These are phyloP conservation scores for Clavispora vitiphila DNA, from an alignment of 805 yeast species.

Conservation along the genomic window DNA sequence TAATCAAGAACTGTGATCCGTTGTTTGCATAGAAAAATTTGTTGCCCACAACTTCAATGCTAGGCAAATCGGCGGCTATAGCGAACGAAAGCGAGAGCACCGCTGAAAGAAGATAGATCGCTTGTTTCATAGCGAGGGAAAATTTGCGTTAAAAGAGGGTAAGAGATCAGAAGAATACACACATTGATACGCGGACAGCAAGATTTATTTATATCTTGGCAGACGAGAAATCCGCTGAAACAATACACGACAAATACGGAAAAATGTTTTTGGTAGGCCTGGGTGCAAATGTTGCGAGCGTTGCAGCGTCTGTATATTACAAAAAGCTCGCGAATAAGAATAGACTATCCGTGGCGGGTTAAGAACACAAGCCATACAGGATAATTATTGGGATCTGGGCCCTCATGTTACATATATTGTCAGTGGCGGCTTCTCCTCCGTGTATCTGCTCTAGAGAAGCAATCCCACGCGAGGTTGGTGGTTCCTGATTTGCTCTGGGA, in stretches of 20 bases:
- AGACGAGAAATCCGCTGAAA: neutral
- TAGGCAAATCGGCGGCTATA: slow-evolving; percentile 20
- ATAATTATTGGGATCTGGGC: neutral
- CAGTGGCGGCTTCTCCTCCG: too few relatives aligned
- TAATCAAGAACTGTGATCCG: slow-evolving; percentile 73
- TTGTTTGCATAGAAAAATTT: slow-evolving; percentile 72
- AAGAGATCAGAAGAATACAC: neutral
- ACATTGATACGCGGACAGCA: neutral
- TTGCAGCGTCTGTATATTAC: neutral
- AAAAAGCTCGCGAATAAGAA: neutral
- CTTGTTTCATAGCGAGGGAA: slow-evolving; percentile 11
- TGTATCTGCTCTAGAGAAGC: too few relatives aligned
- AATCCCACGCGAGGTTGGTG: too few relatives aligned
- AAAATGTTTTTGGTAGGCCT: neutral
- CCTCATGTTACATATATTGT: too few relatives aligned
- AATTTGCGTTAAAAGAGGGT: neutral
- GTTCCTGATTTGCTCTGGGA: too few relatives aligned
- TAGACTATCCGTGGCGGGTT: neutral
- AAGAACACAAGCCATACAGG: neutral
- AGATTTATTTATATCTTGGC: neutral
- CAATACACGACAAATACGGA: neutral
- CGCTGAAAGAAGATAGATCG: slow-evolving; percentile 8
- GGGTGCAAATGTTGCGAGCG: slow-evolving; percentile 1
- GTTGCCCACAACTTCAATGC: slow-evolving; percentile 66
- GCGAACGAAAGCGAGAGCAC: slow-evolving; percentile 8